Conservation (phyloP, 805 yeast genomes). For the Nakazawaea peltata region DNA sequence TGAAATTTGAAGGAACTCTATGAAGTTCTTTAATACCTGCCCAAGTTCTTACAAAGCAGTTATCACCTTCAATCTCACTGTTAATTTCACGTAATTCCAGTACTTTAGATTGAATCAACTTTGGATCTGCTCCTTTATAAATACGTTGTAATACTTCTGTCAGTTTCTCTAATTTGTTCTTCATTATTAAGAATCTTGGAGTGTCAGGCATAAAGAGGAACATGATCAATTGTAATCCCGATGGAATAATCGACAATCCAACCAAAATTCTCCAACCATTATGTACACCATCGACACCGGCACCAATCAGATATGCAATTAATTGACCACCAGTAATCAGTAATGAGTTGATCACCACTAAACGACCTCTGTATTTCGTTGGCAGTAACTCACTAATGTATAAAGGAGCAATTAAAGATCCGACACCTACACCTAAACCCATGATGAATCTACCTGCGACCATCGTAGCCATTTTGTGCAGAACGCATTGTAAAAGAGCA, state of each 20-base stretch:
- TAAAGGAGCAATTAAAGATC: slow-evolving; percentile 45
- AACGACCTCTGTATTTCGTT: slow-evolving; percentile 40
- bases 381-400: slow-evolving; percentile 49
- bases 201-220: slow-evolving; percentile 46
- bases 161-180: slow-evolving; percentile 32
- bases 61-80: slow-evolving; percentile 4
- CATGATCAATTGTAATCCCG: slow-evolving; percentile 35
- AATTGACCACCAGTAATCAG: slow-evolving; percentile 52
- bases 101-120: slow-evolving; percentile 31
- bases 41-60: slow-evolving; percentile 26
- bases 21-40: slow-evolving; percentile 34
- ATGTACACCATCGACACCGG: slow-evolving; percentile 31
- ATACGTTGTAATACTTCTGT: slow-evolving; percentile 28
- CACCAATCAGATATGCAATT: slow-evolving; percentile 44
- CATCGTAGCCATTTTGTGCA: slow-evolving; percentile 40
- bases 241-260: slow-evolving; percentile 44
- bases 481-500: slow-evolving; percentile 36
- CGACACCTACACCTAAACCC: slow-evolving; percentile 50
- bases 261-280: slow-evolving; percentile 48
- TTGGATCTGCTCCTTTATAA: slow-evolving; percentile 28
- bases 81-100: slow-evolving; percentile 29
- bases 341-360: slow-evolving; percentile 44
- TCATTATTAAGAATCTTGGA: slow-evolving; percentile 42
- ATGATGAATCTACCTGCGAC: slow-evolving; percentile 42
- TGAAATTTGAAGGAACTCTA: slow-evolving; percentile 32